Conservation (phyloP, 2,329 filamentous ascomycete genomes). For the Cryphonectria radicalis region DNA sequence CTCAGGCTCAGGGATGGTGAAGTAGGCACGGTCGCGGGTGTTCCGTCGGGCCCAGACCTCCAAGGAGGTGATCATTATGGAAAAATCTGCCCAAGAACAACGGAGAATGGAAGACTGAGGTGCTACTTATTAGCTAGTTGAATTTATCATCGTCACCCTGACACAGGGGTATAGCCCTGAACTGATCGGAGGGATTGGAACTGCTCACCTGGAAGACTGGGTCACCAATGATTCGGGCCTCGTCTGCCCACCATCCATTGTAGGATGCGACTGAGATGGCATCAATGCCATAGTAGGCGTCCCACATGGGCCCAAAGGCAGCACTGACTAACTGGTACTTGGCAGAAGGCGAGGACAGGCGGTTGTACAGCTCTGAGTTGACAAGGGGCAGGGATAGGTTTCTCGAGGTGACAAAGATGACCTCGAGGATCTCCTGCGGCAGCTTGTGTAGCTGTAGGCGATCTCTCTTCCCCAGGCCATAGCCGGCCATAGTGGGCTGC, state of each 20-base stretch:
- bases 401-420: constrained; percentile 54
- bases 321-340: constrained; percentile 40
- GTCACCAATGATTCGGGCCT: constrained; percentile 41
- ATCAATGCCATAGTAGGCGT: constrained; percentile 39
- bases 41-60: constrained; percentile 50
- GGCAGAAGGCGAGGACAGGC: constrained; percentile 47
- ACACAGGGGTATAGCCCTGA: no score
- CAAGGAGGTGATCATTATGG: constrained; percentile 52
- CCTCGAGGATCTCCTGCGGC: constrained; percentile 58
- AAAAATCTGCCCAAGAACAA: constrained; percentile 49
- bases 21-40: constrained; percentile 40
- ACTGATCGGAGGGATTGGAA: not conserved
- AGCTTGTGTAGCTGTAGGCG: constrained; percentile 42
- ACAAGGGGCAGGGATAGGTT: constrained; percentile 53
- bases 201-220: constrained; percentile 49
- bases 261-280: constrained; percentile 26
- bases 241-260: constrained; percentile 25
- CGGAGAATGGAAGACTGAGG: constrained; percentile 44
- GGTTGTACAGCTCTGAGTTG: constrained; percentile 49
- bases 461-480: constrained; percentile 31
- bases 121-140: not conserved
- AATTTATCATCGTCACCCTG: constrained; percentile 1
- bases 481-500: constrained; percentile 1
- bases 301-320: constrained; percentile 48
- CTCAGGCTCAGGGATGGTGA: constrained; percentile 19